phyloP scores from a whole-genome alignment of 352 stramenopile genomes.

The Phytophthora sp. region DNA sequence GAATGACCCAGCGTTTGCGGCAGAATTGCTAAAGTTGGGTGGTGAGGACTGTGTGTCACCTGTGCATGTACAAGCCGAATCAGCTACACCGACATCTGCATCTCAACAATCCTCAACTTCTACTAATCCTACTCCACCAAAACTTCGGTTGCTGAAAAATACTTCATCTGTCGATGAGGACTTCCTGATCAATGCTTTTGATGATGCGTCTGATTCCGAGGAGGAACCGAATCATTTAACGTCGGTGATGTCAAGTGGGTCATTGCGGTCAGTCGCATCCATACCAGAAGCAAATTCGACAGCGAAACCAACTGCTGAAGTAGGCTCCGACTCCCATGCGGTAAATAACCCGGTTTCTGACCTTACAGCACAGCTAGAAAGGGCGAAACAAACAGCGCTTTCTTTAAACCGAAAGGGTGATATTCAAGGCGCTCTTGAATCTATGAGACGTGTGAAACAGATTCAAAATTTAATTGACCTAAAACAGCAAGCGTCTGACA shows the following conservation, averaged over 20 bases:
- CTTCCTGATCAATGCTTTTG: constrained; percentile 75
- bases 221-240: constrained; percentile 26
- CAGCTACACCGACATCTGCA: not conserved
- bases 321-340: too few relatives aligned
- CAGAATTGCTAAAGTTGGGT: constrained; percentile 50
- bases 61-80: not conserved
- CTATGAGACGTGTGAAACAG: constrained; percentile 74
- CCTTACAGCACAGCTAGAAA: constrained; percentile 49
- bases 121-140: not conserved
- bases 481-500: constrained; percentile 35
- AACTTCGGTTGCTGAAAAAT: constrained; percentile 28
- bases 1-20: constrained; percentile 55
- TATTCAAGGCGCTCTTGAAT: constrained; percentile 61
- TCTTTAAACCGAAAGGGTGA: constrained; percentile 63
- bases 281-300: constrained; percentile 3
- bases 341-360: constrained; percentile 28
- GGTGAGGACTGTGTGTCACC: not conserved
- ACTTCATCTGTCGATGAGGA: constrained; percentile 55
- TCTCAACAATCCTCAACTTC: not conserved
- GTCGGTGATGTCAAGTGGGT: constrained; percentile 16
- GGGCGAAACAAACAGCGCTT: constrained; percentile 50
- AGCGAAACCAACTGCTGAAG: not conserved
- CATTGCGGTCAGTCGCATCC: constrained; percentile 7
- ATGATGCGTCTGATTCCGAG: constrained; percentile 52
- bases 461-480: constrained; percentile 66